These are phyloP conservation scores for Borealophlyctis nickersoniae DNA, from an alignment of 192 early-diverging fungal species.

Conservation along the genomic window DNA sequence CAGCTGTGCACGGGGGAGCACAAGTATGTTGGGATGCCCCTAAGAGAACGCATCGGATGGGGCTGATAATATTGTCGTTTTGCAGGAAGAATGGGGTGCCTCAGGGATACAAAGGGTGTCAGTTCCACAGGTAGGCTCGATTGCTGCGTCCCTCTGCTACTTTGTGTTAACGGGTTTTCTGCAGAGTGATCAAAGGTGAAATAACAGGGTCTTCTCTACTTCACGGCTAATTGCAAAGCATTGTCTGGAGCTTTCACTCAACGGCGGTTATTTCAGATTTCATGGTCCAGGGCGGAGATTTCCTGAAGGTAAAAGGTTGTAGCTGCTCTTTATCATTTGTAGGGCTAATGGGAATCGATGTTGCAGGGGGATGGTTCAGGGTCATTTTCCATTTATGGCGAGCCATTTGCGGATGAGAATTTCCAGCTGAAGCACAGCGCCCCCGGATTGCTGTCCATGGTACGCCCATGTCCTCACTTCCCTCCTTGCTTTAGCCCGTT, in stretches of 20 bases:
- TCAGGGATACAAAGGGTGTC: constrained; percentile 79
- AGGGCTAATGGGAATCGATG: background rate
- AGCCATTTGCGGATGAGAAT: constrained; percentile 73
- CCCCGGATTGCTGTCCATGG: constrained; percentile 85
- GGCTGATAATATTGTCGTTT: constrained; percentile 5
- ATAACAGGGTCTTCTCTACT: too few species aligned
- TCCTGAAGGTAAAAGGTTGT: constrained; percentile 60
- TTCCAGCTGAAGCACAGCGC: constrained; percentile 81
- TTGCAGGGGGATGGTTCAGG: constrained; percentile 80
- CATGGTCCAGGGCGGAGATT: constrained; percentile 93
- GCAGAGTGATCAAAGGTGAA: constrained; percentile 71
- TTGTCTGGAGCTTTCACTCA: too few species aligned
- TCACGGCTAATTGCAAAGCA: too few species aligned
- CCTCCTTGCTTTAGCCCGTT: background rate
- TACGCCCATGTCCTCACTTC: constrained; percentile 23
- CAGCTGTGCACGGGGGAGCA: constrained; percentile 92
- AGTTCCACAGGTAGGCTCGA: constrained; percentile 64
- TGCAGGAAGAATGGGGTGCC: constrained; percentile 69
- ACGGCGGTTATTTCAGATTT: constrained; percentile 63
- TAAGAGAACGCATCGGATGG: too few species aligned
- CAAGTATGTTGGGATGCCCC: constrained; percentile 26
- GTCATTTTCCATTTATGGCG: constrained; percentile 80
- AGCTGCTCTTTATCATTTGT: too few species aligned
- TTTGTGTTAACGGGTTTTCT: too few species aligned
- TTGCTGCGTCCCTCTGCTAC: too few species aligned